Percentiles rank a stretch among this genome's conserved stretches.
phyloP scores from a whole-genome alignment of 768 basidiomycete genomes.

The Lyophyllum atratum region DNA sequence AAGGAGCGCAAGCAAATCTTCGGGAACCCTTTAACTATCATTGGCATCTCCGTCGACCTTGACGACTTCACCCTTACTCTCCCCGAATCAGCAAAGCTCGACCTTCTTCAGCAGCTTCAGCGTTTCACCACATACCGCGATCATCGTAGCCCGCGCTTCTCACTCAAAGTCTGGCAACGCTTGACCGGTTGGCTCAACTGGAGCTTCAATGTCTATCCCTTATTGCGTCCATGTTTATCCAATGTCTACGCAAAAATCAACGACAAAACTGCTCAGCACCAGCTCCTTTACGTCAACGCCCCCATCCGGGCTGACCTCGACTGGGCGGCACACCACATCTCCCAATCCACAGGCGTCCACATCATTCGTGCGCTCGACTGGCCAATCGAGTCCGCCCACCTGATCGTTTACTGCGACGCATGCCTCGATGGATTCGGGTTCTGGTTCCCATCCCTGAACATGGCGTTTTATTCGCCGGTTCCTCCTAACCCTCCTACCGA shows the following conservation, averaged over 20 bases:
- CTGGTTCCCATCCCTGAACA: conserved; percentile 15
- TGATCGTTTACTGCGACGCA: conserved; percentile 24
- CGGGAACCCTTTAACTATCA: conserved; percentile 31
- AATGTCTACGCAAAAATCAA: conserved; percentile 32
- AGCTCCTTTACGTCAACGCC: conserved; percentile 27
- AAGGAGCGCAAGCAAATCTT: conserved; percentile 39
- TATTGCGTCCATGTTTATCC: conserved; percentile 28
- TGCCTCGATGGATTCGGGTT: conserved; percentile 23
- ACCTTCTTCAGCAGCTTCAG: conserved; percentile 14
- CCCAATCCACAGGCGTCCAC: conserved; percentile 15
- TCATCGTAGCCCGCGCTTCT: neutral
- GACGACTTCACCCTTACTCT: conserved; percentile 29
- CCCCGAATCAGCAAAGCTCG: neutral
- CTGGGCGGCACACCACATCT: conserved; percentile 31
- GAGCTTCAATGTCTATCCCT: conserved; percentile 36
- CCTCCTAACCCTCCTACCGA: neutral
- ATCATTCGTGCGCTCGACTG: conserved; percentile 22
- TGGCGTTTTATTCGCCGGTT: conserved; percentile 15
- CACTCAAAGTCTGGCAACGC: conserved; percentile 6
- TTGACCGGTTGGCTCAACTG: conserved; percentile 42
- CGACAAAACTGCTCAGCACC: conserved; percentile 13
- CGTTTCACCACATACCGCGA: conserved; percentile 3
- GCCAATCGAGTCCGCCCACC: conserved; percentile 13
- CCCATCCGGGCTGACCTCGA: conserved; percentile 22
- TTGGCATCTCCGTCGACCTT: conserved; percentile 41